Evolutionary conservation across 805 yeast genomes (phyloP).

Genomic region (fission yeast (Schizosaccharomyces pombe)): DNA sequence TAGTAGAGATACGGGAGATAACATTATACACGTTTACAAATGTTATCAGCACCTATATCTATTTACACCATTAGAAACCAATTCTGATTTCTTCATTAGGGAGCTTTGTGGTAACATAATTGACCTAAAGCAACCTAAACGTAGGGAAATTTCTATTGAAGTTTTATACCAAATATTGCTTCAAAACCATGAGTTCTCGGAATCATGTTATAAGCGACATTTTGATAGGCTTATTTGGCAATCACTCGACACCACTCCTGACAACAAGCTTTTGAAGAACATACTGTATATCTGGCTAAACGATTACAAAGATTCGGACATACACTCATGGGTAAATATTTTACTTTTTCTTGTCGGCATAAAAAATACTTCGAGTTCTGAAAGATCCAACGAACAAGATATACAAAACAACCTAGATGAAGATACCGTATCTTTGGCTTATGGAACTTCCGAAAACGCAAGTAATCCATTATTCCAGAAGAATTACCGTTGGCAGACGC

Average conservation of each 20-base stretch:
- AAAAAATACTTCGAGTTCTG: background rate
- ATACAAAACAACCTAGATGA: conserved; percentile 16
- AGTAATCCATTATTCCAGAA: conserved; percentile 13
- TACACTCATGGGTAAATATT: conserved; percentile 29
- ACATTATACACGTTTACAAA: background rate
- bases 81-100: background rate
- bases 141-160: conserved; percentile 24
- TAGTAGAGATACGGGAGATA: background rate
- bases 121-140: conserved; percentile 7
- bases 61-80: background rate
- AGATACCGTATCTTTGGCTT: conserved; percentile 25
- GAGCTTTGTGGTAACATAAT: background rate
- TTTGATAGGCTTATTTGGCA: conserved; percentile 40
- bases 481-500: conserved; percentile 23
- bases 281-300: conserved; percentile 40
- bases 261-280: conserved; percentile 21
- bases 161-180: conserved; percentile 38
- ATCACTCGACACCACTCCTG: conserved; percentile 24
- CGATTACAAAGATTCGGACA: conserved; percentile 21
- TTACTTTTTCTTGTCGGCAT: background rate
- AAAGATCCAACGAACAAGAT: background rate
- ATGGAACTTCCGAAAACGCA: conserved; percentile 8
- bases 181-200: conserved; percentile 25
- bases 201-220: conserved; percentile 19
- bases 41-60: conserved; percentile 1